Conservation (phyloP, 345 rosid genomes). For the Litchi chinensis region DNA sequence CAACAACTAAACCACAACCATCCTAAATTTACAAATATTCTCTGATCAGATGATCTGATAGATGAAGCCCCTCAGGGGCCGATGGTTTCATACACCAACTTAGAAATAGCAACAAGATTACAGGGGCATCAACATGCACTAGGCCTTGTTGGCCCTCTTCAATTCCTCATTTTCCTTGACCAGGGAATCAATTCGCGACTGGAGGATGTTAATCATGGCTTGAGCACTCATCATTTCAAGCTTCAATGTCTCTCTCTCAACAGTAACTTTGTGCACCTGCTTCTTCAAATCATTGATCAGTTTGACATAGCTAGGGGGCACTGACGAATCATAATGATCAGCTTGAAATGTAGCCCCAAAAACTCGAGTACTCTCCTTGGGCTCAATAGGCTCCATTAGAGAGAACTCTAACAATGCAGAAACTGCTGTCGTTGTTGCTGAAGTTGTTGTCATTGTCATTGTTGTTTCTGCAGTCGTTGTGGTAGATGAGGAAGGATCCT, state of each 20-base stretch:
- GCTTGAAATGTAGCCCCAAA: slow-evolving; percentile 31
- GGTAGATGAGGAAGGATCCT: slow-evolving; percentile 67
- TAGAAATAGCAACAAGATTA: slow-evolving; percentile 14
- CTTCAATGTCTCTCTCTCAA: slow-evolving; percentile 69
- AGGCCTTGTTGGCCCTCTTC: slow-evolving; percentile 41
- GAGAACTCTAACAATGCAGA: slow-evolving; percentile 86
- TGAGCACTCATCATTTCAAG: slow-evolving; percentile 84
- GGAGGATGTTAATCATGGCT: slow-evolving; percentile 79
- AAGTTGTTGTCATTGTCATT: slow-evolving; percentile 26
- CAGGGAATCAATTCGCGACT: slow-evolving; percentile 59
- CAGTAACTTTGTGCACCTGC: slow-evolving; percentile 66
- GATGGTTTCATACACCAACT: slow-evolving; percentile 8
- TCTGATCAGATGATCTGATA: neutral
- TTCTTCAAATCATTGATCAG: slow-evolving; percentile 57
- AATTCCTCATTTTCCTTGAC: slow-evolving; percentile 72
- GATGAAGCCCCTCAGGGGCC: neutral
- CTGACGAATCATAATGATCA: slow-evolving; percentile 35
- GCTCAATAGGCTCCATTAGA: slow-evolving; percentile 60
- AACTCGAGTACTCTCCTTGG: slow-evolving; percentile 33
- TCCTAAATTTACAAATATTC: slow-evolving; percentile 13
- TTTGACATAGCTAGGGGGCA: slow-evolving; percentile 54
- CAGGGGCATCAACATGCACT: neutral
- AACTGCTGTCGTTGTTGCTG: slow-evolving; percentile 61
- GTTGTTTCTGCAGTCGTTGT: slow-evolving; percentile 61
- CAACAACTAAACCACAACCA: slow-evolving; percentile 2